phyloP scores from a whole-genome alignment of 2,329 filamentous ascomycete genomes.

The Boeremia exigua region DNA sequence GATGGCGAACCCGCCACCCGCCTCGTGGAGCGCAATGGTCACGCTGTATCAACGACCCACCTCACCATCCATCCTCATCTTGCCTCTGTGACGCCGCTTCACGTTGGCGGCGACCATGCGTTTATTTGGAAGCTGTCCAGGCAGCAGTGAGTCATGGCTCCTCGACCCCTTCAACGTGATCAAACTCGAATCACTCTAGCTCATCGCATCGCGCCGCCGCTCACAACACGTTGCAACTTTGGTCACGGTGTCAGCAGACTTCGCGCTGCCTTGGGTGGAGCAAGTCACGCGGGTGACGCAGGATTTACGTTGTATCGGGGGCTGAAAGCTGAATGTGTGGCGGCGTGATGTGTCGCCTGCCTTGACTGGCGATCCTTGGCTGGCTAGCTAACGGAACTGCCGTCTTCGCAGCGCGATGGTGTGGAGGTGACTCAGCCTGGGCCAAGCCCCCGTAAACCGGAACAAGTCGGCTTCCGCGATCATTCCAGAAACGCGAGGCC shows the following conservation, averaged over 20 bases:
- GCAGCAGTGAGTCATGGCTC: conserved; percentile 20
- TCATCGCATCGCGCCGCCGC: conserved; percentile 2
- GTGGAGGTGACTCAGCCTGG: conserved; percentile 35
- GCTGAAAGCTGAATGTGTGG: conserved; percentile 13
- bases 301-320: conserved; percentile 19
- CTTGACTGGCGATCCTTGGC: conserved; percentile 25
- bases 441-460: conserved; percentile 12
- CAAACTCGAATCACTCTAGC: conserved; percentile 14
- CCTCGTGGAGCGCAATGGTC: neutral
- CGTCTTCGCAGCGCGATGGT: conserved; percentile 14
- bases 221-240: conserved; percentile 11
- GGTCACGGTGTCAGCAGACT: conserved; percentile 42
- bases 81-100: neutral
- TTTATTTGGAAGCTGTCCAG: conserved; percentile 11
- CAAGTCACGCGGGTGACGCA: conserved; percentile 30
- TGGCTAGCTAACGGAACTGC: conserved; percentile 10
- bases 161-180: conserved; percentile 5
- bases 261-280: conserved; percentile 19
- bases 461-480: conserved; percentile 11
- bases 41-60: conserved; percentile 5
- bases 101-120: neutral
- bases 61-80: neutral
- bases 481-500: conserved; percentile 13
- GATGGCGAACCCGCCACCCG: neutral
- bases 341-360: conserved; percentile 25